Evolutionary conservation across 2,329 filamentous ascomycete genomes (phyloP), one percentile per base, ranked within the genome.

Genomic region (Trichoderma pleuroti): DNA sequence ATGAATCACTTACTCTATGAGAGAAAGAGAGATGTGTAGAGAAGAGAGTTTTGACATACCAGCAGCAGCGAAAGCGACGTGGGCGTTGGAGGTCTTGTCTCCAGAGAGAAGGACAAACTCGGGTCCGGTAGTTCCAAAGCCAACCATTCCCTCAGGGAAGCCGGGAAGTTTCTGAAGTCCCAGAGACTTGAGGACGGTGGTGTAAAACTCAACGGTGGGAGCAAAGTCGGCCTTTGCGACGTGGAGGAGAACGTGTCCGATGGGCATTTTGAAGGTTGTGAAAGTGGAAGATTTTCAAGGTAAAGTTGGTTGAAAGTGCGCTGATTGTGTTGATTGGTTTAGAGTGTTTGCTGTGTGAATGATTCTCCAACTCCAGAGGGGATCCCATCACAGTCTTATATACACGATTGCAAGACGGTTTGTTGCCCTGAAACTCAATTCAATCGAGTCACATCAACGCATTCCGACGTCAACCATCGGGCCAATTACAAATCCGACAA

Each of bases 11-110:
- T n/a, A n/a, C 28, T 16, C 16, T 21, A 11, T 21, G 14, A 34
- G 18, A 39, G 36, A 10, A 30, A 59, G 10, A 1, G 10, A 12
- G 12, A 24, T 18, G 16, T 4, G 16, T 12, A 42, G n/a, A 7
- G 4, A 3, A 77, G 72, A 85, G 85, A 1, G 9, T 7, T 16
- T 4, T 8, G 9, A 65, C 68, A 65, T 59, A 70, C 68, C 32
- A 4, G 49, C 60, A 42, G 68, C 68, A 18, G 57, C 49, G 49
- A 70, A 70, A 21, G 68, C 46, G 12, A 70, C 30, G 32, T 70
- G 68, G 18, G 39, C 60, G 12, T 70, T 56, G 49, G 32, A n/a
- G 5, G 57, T 49, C 52, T 57, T 70, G 0, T 57, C 68, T 28
- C 49, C 49, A 10, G 61, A 18, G 14, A 52, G 18, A 28, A 70